phyloP scores from a whole-genome alignment of 2,329 filamentous ascomycete genomes.

The Colletotrichum eremochloae region DNA sequence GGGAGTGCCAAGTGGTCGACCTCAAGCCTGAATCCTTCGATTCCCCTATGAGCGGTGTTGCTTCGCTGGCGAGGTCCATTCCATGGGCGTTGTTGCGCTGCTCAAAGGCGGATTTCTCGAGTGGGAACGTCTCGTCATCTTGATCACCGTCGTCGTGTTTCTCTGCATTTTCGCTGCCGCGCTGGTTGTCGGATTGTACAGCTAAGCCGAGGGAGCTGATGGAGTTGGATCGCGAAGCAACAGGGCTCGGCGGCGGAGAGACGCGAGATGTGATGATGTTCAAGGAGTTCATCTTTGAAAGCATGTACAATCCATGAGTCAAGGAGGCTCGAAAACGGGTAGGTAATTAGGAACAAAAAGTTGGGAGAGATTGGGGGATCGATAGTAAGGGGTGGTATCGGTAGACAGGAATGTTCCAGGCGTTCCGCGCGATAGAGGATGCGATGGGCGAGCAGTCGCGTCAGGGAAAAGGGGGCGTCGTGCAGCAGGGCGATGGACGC shows the following conservation, averaged over 20 bases:
- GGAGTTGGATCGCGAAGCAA: constrained; percentile 72
- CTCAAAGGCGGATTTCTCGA: constrained; percentile 36
- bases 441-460: constrained; percentile 33
- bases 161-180: constrained; percentile 47
- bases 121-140: constrained; percentile 49
- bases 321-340: constrained; percentile 32
- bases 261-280: constrained; percentile 92
- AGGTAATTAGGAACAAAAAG: constrained; percentile 8
- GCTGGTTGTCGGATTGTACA: constrained; percentile 58
- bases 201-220: constrained; percentile 66
- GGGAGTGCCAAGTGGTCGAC: constrained; percentile 63
- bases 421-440: constrained; percentile 36
- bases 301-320: constrained; percentile 67
- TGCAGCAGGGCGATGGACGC: constrained; percentile 11
- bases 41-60: constrained; percentile 72
- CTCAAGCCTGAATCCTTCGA: constrained; percentile 46
- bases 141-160: constrained; percentile 46
- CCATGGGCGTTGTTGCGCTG: constrained; percentile 39
- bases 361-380: constrained; percentile 12
- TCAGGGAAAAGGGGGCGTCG: constrained; percentile 16
- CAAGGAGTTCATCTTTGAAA: constrained; percentile 91
- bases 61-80: constrained; percentile 65
- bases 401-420: constrained; percentile 42
- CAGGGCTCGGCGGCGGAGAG: constrained; percentile 70
- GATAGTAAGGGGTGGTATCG: constrained; percentile 34